Percentiles rank a stretch among this genome's conserved stretches.
phyloP scores from a whole-genome alignment of 441 rosid species.

The Euphorbia corollata region DNA sequence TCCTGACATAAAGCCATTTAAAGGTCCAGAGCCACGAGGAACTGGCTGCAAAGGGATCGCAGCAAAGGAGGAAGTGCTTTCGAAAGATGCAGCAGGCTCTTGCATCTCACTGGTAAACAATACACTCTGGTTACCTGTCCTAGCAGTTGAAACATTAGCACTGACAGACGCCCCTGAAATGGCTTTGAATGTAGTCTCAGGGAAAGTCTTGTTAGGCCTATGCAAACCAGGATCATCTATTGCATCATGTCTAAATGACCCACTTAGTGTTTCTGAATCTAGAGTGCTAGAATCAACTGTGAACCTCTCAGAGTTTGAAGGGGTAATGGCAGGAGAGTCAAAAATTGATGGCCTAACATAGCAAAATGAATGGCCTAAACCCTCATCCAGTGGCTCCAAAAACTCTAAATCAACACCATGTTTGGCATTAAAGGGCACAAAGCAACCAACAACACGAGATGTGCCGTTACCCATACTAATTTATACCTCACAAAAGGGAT shows the following conservation, averaged over 20 bases:
- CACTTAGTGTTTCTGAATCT: constrained; percentile 79
- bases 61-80: constrained; percentile 92
- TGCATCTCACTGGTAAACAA: constrained; percentile 55
- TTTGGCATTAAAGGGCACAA: constrained; percentile 70
- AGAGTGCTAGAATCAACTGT: constrained; percentile 87
- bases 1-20: constrained; percentile 83
- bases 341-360: constrained; percentile 75
- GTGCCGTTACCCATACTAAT: constrained; percentile 78
- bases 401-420: constrained; percentile 76
- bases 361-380: constrained; percentile 92
- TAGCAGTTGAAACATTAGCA: constrained; percentile 89
- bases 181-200: constrained; percentile 77
- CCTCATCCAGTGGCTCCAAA: constrained; percentile 83
- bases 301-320: constrained; percentile 86
- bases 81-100: constrained; percentile 90
- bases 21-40: constrained; percentile 84
- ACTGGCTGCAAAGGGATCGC: constrained; percentile 84
- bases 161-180: constrained; percentile 97
- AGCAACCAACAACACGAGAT: constrained; percentile 93
- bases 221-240: constrained; percentile 63
- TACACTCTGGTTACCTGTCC: constrained; percentile 77
- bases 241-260: constrained; percentile 70
- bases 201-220: constrained; percentile 51
- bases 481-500: constrained; percentile 27
- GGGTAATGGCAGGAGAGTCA: constrained; percentile 86